Conservation (phyloP, 106 monocot genomes). For the Dendrobium nobile region DNA sequence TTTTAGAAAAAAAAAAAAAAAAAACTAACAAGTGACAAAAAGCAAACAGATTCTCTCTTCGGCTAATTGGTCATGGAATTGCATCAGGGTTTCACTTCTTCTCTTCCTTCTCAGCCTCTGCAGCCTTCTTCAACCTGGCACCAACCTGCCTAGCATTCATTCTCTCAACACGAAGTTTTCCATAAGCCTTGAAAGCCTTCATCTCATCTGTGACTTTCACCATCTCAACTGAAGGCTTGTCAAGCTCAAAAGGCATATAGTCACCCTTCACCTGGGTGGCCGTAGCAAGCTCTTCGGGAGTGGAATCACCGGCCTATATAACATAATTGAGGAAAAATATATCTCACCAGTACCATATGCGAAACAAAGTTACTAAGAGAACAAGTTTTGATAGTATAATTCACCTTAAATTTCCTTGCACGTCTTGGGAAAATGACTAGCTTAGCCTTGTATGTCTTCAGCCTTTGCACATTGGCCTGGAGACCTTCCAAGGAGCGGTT, state of each 20-base stretch:
- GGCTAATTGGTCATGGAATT: neutral
- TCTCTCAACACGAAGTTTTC: slow-evolving; percentile 49
- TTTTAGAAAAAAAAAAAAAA: neutral
- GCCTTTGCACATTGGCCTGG: slow-evolving; percentile 47
- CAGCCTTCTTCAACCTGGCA: slow-evolving; percentile 63
- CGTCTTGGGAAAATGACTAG: slow-evolving; percentile 44
- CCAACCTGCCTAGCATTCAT: slow-evolving; percentile 58
- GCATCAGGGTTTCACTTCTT: slow-evolving; percentile 30
- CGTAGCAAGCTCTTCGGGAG: slow-evolving; percentile 29
- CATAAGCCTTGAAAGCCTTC: slow-evolving; percentile 56
- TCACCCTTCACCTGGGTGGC: slow-evolving; percentile 29
- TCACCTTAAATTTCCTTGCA: slow-evolving; percentile 42
- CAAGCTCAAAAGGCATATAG: slow-evolving; percentile 26
- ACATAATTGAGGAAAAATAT: neutral
- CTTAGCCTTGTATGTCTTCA: slow-evolving; percentile 48
- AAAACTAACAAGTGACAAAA: neutral
- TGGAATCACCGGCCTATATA: slow-evolving; percentile 33
- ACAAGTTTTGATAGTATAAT: neutral
- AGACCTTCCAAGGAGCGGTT: slow-evolving; percentile 39
- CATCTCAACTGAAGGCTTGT: slow-evolving; percentile 23
- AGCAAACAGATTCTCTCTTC: neutral
- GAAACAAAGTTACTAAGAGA: no score
- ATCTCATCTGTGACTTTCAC: slow-evolving; percentile 65
- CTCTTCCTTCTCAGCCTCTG: slow-evolving; percentile 70
- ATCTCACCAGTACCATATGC: no score